Conservation (phyloP, 106 monocot species). For the Dioscorea zingiberensis region DNA sequence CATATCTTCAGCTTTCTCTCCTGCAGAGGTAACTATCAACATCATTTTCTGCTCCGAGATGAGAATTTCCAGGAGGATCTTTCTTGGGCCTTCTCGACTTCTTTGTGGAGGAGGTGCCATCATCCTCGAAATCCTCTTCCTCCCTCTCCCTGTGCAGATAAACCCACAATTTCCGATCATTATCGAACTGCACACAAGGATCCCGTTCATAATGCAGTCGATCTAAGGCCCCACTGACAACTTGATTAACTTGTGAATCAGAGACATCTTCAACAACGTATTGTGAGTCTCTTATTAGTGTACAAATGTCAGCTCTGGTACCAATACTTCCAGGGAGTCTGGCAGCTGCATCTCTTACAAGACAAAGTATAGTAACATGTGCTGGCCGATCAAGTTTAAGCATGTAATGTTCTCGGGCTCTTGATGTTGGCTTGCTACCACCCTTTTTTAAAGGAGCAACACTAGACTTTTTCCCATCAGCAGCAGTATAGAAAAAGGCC, state of each 20-base stretch:
- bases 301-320: conserved; percentile 93
- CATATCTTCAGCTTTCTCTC: no score
- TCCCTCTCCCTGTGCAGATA: conserved; percentile 89
- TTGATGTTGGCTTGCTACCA: conserved; percentile 94
- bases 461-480: conserved; percentile 79
- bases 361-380: conserved; percentile 91
- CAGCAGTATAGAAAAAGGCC: conserved; percentile 86
- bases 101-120: conserved; percentile 93
- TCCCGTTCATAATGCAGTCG: conserved; percentile 94
- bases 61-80: conserved; percentile 41
- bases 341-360: conserved; percentile 92
- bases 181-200: conserved; percentile 89
- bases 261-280: conserved; percentile 79
- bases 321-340: conserved; percentile 92
- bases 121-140: conserved; percentile 99
- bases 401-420: conserved; percentile 95
- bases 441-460: conserved; percentile 94
- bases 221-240: conserved; percentile 96
- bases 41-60: conserved; percentile 29
- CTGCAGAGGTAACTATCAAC: conserved; percentile 11
- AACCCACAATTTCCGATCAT: conserved; percentile 91
- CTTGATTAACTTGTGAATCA: conserved; percentile 76
- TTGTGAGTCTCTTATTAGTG: conserved; percentile 86
- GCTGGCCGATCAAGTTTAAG: conserved; percentile 83
- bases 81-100: conserved; percentile 95